A percentile compares a stretch with the other conserved stretches of the same genome.
phyloP scores from a whole-genome alignment of 371 early-diverging fungal genomes.

The Actinomortierella wolfii region DNA sequence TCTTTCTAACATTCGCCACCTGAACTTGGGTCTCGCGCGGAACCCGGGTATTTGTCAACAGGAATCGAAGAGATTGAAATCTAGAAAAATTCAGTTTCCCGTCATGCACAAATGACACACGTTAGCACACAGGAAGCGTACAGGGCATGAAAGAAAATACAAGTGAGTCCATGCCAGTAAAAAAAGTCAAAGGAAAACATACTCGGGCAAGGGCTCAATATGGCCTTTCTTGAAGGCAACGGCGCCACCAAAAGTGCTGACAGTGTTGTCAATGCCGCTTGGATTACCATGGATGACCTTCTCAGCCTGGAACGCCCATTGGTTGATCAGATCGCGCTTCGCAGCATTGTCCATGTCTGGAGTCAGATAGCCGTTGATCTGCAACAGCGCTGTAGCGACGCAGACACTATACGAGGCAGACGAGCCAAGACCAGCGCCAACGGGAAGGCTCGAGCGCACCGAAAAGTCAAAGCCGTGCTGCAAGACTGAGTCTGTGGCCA shows the following conservation, averaged over 20 bases:
- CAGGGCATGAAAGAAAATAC: conserved; percentile 39
- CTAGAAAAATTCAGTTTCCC: conserved; percentile 31
- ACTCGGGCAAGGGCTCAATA: conserved; percentile 41
- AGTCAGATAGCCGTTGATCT: conserved; percentile 45
- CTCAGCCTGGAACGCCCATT: conserved; percentile 90
- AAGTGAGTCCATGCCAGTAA: too few species aligned
- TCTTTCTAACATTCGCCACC: conserved; percentile 79
- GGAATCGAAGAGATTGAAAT: conserved; percentile 69
- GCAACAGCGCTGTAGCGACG: conserved; percentile 77
- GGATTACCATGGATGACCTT: conserved; percentile 95
- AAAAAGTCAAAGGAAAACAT: background rate
- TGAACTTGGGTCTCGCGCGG: conserved; percentile 87
- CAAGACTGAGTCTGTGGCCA: conserved; percentile 26
- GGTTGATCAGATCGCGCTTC: conserved; percentile 65
- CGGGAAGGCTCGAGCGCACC: conserved; percentile 82
- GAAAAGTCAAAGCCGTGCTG: conserved; percentile 59
- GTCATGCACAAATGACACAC: background rate
- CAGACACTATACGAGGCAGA: conserved; percentile 91
- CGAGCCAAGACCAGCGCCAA: conserved; percentile 96
- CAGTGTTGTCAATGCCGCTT: conserved; percentile 94
- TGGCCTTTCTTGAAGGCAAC: conserved; percentile 38
- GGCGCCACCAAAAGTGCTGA: conserved; percentile 78
- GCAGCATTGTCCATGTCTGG: conserved; percentile 31
- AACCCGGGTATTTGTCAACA: conserved; percentile 87
- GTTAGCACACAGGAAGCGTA: conserved; percentile 16